Base-by-base conservation (phyloP, 805 yeast genomes). In the Saturnispora saitoi region DNA sequence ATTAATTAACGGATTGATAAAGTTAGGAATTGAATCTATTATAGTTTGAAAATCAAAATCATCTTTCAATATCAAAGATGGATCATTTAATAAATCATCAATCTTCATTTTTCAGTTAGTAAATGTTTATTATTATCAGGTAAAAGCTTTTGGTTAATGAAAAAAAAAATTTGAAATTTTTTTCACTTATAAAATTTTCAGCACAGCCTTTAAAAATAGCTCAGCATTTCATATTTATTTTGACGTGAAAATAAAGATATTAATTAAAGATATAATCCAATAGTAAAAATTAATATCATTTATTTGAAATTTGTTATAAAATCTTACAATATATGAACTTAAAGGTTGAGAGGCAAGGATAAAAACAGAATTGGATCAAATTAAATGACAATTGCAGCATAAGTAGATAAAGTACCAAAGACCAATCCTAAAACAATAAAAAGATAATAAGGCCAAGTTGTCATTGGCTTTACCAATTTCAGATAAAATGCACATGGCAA, bases 401-500 rank as follows among this genome's bases (percentile, higher is more conserved):
- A 70, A 1, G 91, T 81, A 4, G 89, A 91, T 11, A 76, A 56
- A 2, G 71, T 52, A 0, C 87, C 86, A 38, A 81, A 60, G 4
- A 73, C 54, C 0, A 73, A 51, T 38, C 83, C 73, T 2, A 75
- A 47, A 2, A 68, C 48, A 48, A 84, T 75, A 2, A 79, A 73
- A 15, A 67, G 20, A 51, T 70, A 61, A 15, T 71, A 60, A 2
- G 70, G 32, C 55, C 59, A 70, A 55, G 76, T 83, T 20, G 60
- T 60, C 12, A 72, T 66, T 8, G 71, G 68, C 5, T 67, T 66
- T 59, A 86, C 85, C 47, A 86, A 70, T 56, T 69, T 75, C 54
- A 84, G 61, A 65, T 89, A 88, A 62, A 89, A 89, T 15, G 76
- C 65, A 48, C 90, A 75, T 3, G 96, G 96, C 38, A 88, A 72